Base-by-base conservation (phyloP, 352 stramenopile species). In the Globisporangium nodosum region DNA sequence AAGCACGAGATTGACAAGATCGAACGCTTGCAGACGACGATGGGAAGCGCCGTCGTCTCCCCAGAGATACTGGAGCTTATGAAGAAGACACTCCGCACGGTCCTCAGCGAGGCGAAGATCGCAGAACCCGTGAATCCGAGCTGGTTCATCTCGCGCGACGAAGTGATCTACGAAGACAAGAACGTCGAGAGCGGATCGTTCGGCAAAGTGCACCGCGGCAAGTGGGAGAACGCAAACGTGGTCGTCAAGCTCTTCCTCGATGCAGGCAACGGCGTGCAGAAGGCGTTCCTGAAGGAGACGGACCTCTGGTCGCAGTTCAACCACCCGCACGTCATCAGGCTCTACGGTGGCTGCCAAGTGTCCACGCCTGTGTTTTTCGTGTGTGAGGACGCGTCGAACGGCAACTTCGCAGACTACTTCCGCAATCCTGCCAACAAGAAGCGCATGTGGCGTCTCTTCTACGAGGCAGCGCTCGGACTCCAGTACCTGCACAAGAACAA, bases 401-500 rank as follows among this genome's bases (percentile, higher is more conserved):
- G 72, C 0, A 76, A 81, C 58, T 65, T 85, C 7, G 70, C 67
- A 31, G 43, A 64, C 30, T 82, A 68, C 46, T 72, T 86, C 11
- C 49, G 63, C 42, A 27, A 8, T 1, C 3, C 52, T 0, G 42
- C 65, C 30, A 65, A 53, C 37, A 56, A 66, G 61, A 13, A 54
- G 0, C 50, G 54, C 16, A 24, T 74, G 11, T 73, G 65, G 63
- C 51, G 37, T 1, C 54, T 58, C 1, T 69, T 87, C 21, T 66
- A 77, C 54, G 61, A 84, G 43, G 69, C 70, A 0, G 68, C 73
- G 1, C 39, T 79, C 4, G 84, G 78, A 0, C 61, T 94, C 16
- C n/a, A 52, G 31, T 92, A 76, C 65, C 51, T 94, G 16, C 80
- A 94, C 63, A 47, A 55, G 31, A 53, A 75, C 30, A 71, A 74